Evolutionary conservation across 176 grass and related monocot genomes (phyloP).

Genomic region (Areca catechu): DNA sequence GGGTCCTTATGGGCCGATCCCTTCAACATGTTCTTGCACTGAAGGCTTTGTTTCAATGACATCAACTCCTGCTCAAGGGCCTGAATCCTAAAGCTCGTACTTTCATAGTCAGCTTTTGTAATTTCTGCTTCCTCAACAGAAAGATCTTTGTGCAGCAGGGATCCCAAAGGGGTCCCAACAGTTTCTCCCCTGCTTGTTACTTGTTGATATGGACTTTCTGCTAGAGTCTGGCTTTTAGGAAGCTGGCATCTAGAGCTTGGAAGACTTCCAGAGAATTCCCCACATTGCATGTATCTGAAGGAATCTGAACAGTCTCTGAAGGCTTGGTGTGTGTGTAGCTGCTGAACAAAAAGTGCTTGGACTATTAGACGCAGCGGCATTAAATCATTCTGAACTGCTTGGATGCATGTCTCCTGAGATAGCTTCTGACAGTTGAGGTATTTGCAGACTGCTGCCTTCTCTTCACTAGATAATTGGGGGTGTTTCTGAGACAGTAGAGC

Average conservation of each 20-base stretch:
- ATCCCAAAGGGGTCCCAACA: too few relatives aligned
- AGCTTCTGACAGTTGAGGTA: slow-evolving; percentile 69
- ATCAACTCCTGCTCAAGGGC: slow-evolving; percentile 72
- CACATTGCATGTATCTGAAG: slow-evolving; percentile 49
- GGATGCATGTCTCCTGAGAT: slow-evolving; percentile 66
- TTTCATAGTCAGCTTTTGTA: slow-evolving; percentile 44
- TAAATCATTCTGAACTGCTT: slow-evolving; percentile 81
- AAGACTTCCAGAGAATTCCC: slow-evolving; percentile 39
- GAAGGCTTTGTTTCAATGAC: slow-evolving; percentile 63
- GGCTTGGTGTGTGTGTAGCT: slow-evolving; percentile 73
- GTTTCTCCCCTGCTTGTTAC: neutral
- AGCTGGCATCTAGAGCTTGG: slow-evolving; percentile 44
- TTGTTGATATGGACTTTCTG: slow-evolving; percentile 30
- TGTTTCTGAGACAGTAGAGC: slow-evolving; percentile 36
- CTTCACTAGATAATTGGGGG: slow-evolving; percentile 33
- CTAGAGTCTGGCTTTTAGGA: slow-evolving; percentile 37
- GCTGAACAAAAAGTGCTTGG: slow-evolving; percentile 90
- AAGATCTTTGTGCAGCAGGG: too few relatives aligned
- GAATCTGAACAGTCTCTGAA: slow-evolving; percentile 76
- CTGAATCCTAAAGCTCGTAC: slow-evolving; percentile 77
- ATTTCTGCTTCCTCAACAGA: neutral
- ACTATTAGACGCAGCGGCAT: slow-evolving; percentile 90
- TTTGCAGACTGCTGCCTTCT: slow-evolving; percentile 46
- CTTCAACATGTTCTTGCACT: slow-evolving; percentile 38
- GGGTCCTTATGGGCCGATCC: slow-evolving; percentile 16